Percentiles rank a stretch among this genome's conserved stretches.
These are phyloP conservation scores for Acer campestre DNA, from an alignment of 345 rosid species.

Conservation along the genomic window DNA sequence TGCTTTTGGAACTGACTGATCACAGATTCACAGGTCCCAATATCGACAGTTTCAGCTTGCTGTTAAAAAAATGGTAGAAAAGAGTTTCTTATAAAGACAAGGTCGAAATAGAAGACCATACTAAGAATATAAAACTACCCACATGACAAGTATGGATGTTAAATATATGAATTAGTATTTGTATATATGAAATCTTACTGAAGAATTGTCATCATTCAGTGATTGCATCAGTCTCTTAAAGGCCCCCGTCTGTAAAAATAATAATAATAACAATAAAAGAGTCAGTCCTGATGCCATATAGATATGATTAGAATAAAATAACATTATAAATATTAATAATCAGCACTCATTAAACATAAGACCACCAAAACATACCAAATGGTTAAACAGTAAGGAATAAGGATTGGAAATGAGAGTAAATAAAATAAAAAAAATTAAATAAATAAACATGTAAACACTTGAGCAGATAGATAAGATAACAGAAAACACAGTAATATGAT, in stretches of 20 bases:
- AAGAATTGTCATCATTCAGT: conserved; percentile 65
- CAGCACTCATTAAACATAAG: not conserved
- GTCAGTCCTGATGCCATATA: conserved; percentile 3
- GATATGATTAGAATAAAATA: not conserved
- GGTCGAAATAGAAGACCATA: not conserved
- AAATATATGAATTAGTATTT: not conserved
- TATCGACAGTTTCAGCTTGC: conserved; percentile 67
- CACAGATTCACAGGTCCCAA: conserved; percentile 65
- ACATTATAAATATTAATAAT: not conserved
- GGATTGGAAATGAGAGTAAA: not conserved
- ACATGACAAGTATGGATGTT: not conserved
- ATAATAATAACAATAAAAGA: not conserved
- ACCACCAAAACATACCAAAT: not conserved
- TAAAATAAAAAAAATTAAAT: too few species aligned
- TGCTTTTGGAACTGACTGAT: conserved; percentile 59
- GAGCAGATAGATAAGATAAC: not conserved
- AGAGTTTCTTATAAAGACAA: conserved; percentile 1
- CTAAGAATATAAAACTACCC: not conserved
- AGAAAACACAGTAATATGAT: not conserved
- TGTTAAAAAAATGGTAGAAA: conserved; percentile 28
- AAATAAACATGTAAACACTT: too few species aligned
- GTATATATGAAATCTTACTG: conserved; percentile 48
- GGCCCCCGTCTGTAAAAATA: conserved; percentile 60
- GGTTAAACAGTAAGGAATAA: not conserved
- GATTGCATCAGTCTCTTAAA: conserved; percentile 94